A percentile compares a stretch with the other conserved stretches of the same genome.
Evolutionary conservation across 2,329 filamentous ascomycete species (phyloP).

Genomic region (Cucurbitaria berberidis): DNA sequence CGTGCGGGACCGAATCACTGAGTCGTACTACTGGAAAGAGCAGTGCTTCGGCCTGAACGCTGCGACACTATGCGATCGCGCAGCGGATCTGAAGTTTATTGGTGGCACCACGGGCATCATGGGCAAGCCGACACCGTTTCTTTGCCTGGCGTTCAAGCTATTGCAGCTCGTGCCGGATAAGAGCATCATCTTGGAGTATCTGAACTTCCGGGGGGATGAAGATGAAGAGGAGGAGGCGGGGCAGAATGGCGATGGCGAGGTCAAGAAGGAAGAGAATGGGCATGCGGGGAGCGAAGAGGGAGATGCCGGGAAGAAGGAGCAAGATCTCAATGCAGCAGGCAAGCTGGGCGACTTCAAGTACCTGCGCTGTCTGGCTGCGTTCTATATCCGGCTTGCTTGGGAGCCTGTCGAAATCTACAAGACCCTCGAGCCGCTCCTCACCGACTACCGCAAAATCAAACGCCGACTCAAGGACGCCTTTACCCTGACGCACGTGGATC

Average conservation of each 20-base stretch:
- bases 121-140: slow-evolving; percentile 88
- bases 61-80: slow-evolving; percentile 81
- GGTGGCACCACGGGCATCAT: slow-evolving; percentile 85
- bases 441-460: slow-evolving; percentile 83
- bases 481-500: slow-evolving; percentile 80
- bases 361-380: slow-evolving; percentile 83
- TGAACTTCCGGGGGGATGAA: slow-evolving; percentile 60
- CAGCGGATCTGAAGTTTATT: slow-evolving; percentile 81
- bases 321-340: slow-evolving; percentile 37
- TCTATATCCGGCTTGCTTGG: slow-evolving; percentile 91
- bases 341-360: slow-evolving; percentile 68
- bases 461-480: slow-evolving; percentile 77
- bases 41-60: slow-evolving; percentile 95
- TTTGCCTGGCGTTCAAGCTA: slow-evolving; percentile 94
- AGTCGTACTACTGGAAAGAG: slow-evolving; percentile 98
- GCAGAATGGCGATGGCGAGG: slow-evolving; percentile 40
- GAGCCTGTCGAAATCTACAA: slow-evolving; percentile 80
- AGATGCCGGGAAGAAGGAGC: slow-evolving; percentile 5
- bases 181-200: slow-evolving; percentile 79
- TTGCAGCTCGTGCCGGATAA: slow-evolving; percentile 84
- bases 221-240: slow-evolving; percentile 23
- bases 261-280: slow-evolving; percentile 29
- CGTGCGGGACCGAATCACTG: slow-evolving; percentile 92
- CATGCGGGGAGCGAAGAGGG: slow-evolving; percentile 12
- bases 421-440: slow-evolving; percentile 80